phyloP scores from a whole-genome alignment of 2,329 filamentous ascomycete genomes.

The Botrytis porri region DNA sequence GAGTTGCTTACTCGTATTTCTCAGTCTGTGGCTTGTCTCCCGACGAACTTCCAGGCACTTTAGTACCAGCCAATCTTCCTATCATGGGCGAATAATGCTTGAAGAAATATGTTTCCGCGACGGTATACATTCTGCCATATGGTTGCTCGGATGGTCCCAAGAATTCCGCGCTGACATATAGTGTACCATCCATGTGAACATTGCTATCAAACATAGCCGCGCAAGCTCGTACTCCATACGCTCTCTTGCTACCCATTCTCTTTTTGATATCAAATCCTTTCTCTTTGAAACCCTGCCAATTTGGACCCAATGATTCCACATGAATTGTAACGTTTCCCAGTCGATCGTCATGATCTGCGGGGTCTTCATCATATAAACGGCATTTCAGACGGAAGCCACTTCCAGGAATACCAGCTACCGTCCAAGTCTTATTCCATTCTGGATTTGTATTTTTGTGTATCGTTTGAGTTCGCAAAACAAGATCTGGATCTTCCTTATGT shows the following conservation, averaged over 20 bases:
- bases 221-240: constrained; percentile 71
- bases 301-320: constrained; percentile 56
- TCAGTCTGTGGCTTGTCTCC: constrained; percentile 51
- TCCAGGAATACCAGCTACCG: constrained; percentile 80
- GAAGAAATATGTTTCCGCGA: constrained; percentile 72
- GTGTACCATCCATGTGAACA: constrained; percentile 64
- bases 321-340: constrained; percentile 80
- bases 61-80: constrained; percentile 72
- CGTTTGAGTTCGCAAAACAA: constrained; percentile 74
- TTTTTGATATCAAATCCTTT: constrained; percentile 72
- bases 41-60: constrained; percentile 58
- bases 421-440: constrained; percentile 80
- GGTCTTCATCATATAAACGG: constrained; percentile 86
- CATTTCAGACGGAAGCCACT: constrained; percentile 82
- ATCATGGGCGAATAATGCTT: constrained; percentile 89
- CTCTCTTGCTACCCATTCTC: constrained; percentile 80
- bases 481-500: constrained; percentile 80
- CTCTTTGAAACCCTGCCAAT: constrained; percentile 67
- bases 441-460: constrained; percentile 70
- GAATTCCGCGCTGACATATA: constrained; percentile 74
- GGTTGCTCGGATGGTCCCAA: constrained; percentile 70
- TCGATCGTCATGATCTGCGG: constrained; percentile 79
- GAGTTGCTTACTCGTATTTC: constrained; percentile 67
- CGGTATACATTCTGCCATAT: constrained; percentile 70
- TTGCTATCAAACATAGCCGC: constrained; percentile 59